Evolutionary conservation across 306 rosid genomes (phyloP).

Genomic region (Lablab purpureus): DNA sequence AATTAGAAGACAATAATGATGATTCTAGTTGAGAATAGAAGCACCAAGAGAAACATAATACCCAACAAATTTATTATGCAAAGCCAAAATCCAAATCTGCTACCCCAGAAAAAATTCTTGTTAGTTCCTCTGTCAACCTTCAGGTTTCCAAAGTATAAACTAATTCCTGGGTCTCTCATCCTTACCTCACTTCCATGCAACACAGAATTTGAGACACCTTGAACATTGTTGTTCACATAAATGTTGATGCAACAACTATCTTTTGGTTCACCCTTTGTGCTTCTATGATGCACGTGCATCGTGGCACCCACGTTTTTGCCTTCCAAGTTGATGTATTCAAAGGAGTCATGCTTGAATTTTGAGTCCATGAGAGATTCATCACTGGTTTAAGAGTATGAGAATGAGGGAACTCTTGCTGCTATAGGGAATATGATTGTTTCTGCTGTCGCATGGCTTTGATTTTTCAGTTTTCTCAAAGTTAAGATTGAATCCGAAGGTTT

Average conservation of each 20-base stretch:
- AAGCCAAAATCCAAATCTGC: conserved; percentile 30
- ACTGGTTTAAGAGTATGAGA: not conserved
- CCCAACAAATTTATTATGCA: conserved; percentile 36
- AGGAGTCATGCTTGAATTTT: conserved; percentile 44
- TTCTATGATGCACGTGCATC: conserved; percentile 51
- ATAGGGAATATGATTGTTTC: not conserved
- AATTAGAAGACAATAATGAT: conserved; percentile 32
- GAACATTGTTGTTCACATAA: conserved; percentile 58
- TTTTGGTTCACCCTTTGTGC: conserved; percentile 46
- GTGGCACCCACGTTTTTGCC: conserved; percentile 56
- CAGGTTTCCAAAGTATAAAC: conserved; percentile 46
- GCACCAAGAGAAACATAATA: conserved; percentile 38
- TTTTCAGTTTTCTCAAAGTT: conserved; percentile 15
- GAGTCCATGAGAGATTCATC: conserved; percentile 41
- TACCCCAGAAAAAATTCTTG: conserved; percentile 11
- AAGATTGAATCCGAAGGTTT: conserved; percentile 38
- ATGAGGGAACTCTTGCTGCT: not conserved
- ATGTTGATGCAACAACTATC: conserved; percentile 59
- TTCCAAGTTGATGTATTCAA: conserved; percentile 54
- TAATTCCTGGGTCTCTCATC: conserved; percentile 57
- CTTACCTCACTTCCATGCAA: conserved; percentile 50
- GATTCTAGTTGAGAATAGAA: conserved; percentile 49
- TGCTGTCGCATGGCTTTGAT: conserved; percentile 18
- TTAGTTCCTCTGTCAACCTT: conserved; percentile 41
- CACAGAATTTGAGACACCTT: conserved; percentile 58